These are phyloP conservation scores for Sordariomycetes sp. DNA, from an alignment of 2,329 filamentous ascomycete genomes.

Conservation along the genomic window DNA sequence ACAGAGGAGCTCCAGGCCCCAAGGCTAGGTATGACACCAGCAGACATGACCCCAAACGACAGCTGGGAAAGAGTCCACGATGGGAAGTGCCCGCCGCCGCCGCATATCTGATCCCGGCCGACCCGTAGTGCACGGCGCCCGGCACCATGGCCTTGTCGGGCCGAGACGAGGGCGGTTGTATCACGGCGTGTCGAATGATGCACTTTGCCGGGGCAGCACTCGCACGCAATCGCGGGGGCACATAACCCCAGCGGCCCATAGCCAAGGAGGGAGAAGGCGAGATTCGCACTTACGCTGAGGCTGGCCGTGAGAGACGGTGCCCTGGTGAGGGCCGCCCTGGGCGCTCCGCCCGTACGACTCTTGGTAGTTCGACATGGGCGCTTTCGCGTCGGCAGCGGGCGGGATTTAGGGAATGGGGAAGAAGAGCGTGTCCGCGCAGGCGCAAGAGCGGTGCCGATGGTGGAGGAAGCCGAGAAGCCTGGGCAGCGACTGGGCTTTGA, in stretches of 20 bases:
- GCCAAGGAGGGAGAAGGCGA: neutral
- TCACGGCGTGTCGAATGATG: neutral
- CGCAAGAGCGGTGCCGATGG: neutral
- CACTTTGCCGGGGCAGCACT: neutral
- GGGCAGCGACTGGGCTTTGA: neutral
- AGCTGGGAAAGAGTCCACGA: neutral
- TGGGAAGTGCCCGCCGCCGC: neutral
- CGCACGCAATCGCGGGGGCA: neutral
- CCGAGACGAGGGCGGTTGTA: neutral
- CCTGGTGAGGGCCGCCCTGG: neutral
- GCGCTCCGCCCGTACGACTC: neutral
- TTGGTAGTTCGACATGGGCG: conserved; percentile 3
- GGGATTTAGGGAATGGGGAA: neutral
- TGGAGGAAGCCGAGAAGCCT: neutral
- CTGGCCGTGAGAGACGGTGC: neutral
- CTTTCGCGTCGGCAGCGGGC: neutral
- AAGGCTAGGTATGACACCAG: neutral
- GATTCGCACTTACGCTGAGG: neutral
- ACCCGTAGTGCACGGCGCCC: neutral
- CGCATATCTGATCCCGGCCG: neutral
- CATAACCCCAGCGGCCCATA: neutral
- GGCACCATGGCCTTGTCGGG: neutral
- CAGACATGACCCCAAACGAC: neutral
- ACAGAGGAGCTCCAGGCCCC: neutral
- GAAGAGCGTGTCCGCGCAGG: neutral